phyloP scores from a whole-genome alignment of 2,329 filamentous ascomycete species.

The Emergomyces orientalis region DNA sequence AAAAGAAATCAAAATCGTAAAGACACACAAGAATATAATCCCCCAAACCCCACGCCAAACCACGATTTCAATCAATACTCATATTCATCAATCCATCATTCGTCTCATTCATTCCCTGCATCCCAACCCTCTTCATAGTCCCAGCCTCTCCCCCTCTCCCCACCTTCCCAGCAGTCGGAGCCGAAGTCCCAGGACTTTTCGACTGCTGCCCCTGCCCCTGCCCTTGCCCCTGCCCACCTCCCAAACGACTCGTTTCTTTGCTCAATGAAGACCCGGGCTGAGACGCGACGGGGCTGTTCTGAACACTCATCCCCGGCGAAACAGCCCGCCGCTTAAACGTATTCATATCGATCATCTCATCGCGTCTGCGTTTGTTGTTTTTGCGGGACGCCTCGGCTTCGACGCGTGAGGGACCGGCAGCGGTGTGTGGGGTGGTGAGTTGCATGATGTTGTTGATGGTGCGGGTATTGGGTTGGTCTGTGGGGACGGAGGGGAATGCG shows the following conservation, averaged over 20 bases:
- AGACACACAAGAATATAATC: neutral
- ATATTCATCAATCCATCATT: slow-evolving; percentile 93
- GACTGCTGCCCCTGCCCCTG: slow-evolving; percentile 8
- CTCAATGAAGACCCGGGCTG: slow-evolving; percentile 47
- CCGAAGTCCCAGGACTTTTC: slow-evolving; percentile 40
- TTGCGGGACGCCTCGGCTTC: slow-evolving; percentile 11
- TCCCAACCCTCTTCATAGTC: slow-evolving; percentile 51
- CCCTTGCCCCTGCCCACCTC: neutral
- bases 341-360: slow-evolving; percentile 81
- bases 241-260: neutral
- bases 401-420: slow-evolving; percentile 15
- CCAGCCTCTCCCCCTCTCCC: neutral
- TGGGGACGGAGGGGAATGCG: neutral
- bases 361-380: slow-evolving; percentile 59
- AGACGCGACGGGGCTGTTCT: slow-evolving; percentile 73
- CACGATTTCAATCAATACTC: slow-evolving; percentile 68
- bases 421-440: slow-evolving; percentile 16
- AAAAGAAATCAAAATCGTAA: neutral
- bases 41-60: neutral
- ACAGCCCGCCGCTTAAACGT: slow-evolving; percentile 88
- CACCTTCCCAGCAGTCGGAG: slow-evolving; percentile 9
- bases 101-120: slow-evolving; percentile 94
- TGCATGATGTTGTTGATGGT: neutral
- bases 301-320: slow-evolving; percentile 79
- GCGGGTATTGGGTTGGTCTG: neutral